Conservation (phyloP, 208 protist genomes). For the Leishmania major region DNA sequence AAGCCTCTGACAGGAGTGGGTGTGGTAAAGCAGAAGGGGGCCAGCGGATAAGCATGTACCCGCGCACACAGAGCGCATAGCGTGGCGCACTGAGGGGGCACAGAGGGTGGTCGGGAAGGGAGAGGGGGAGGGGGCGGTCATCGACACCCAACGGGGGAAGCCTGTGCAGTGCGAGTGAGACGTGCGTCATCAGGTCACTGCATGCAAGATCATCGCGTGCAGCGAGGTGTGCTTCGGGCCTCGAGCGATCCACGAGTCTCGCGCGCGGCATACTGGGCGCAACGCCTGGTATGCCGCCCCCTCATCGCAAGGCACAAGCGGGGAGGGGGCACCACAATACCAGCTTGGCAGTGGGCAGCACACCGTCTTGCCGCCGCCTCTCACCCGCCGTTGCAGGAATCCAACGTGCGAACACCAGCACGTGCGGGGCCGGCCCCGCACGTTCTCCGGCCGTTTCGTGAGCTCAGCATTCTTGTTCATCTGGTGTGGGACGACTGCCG, state of each 20-base stretch:
- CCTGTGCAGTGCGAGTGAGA: neutral
- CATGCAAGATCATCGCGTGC: neutral
- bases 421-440: neutral
- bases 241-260: neutral
- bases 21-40: neutral
- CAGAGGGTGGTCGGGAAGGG: neutral
- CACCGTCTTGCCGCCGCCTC: too few relatives aligned
- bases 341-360: neutral
- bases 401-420: too few relatives aligned
- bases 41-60: neutral
- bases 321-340: neutral
- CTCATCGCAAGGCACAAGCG: neutral
- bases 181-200: neutral
- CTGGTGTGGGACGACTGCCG: neutral
- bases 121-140: neutral
- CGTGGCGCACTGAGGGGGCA: neutral
- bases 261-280: neutral
- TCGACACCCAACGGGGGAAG: neutral
- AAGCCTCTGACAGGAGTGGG: neutral
- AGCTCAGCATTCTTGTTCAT: neutral
- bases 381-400: too few relatives aligned
- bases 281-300: neutral
- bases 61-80: neutral
- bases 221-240: neutral
- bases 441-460: neutral